Conservation (phyloP, 1,139 yeast species). For the Barnettozyma hawaiiensis region DNA sequence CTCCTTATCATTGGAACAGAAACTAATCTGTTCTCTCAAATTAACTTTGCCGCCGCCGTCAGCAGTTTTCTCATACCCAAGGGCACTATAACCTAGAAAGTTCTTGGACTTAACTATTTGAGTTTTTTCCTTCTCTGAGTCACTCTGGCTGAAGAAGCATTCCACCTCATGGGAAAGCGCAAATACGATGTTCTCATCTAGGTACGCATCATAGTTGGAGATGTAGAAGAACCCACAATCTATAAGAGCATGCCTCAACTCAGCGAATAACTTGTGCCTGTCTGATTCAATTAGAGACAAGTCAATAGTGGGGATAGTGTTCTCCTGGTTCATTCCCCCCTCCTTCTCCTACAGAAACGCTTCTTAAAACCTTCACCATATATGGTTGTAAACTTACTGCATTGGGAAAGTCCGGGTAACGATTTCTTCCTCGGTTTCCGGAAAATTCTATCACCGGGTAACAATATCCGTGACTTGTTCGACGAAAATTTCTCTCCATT, state of each 20-base stretch:
- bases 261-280: conserved; percentile 28
- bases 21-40: conserved; percentile 58
- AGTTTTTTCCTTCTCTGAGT: conserved; percentile 39
- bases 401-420: conserved; percentile 5
- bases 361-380: no score
- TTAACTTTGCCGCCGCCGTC: conserved; percentile 45
- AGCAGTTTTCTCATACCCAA: conserved; percentile 43
- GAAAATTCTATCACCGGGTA: conserved; percentile 4
- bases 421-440: conserved; percentile 6
- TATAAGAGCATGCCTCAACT: conserved; percentile 46
- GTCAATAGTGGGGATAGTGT: conserved; percentile 24
- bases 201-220: conserved; percentile 29
- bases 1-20: conserved; percentile 39
- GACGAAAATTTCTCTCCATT: conserved; percentile 5
- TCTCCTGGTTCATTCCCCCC: not conserved
- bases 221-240: conserved; percentile 54
- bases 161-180: conserved; percentile 36
- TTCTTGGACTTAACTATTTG: conserved; percentile 56
- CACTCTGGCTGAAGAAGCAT: conserved; percentile 43
- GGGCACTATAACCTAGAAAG: conserved; percentile 49
- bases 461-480: conserved; percentile 2
- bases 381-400: no score
- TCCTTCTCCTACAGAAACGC: no score
- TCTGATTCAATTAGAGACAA: conserved; percentile 20
- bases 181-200: conserved; percentile 33